Conservation (phyloP, 768 basidiomycete species). For the Thelephora aurantiotincta region DNA sequence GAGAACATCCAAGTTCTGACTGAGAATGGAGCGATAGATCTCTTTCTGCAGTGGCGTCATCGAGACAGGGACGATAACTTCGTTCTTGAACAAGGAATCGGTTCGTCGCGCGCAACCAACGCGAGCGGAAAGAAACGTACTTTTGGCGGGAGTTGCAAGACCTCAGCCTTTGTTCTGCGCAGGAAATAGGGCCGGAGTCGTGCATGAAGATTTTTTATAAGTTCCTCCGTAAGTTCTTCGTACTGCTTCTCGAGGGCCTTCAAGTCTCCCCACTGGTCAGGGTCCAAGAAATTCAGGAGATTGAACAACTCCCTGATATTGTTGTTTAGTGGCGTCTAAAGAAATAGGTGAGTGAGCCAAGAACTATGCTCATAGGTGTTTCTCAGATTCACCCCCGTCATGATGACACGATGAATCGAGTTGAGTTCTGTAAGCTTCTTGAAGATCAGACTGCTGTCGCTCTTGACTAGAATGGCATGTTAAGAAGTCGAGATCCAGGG, state of each 20-base stretch:
- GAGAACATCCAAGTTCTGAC: constrained; percentile 59
- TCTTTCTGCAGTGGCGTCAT: constrained; percentile 80
- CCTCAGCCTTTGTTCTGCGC: constrained; percentile 86
- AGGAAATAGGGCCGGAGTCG: constrained; percentile 83
- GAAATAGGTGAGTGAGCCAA: constrained; percentile 1
- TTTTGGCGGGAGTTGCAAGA: constrained; percentile 85
- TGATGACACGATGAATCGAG: constrained; percentile 66
- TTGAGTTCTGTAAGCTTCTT: constrained; percentile 71
- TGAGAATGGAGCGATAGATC: constrained; percentile 75
- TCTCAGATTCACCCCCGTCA: constrained; percentile 57
- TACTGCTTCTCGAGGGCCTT: constrained; percentile 61
- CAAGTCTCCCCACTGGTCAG: constrained; percentile 61
- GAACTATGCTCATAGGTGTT: neutral
- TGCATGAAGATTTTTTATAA: constrained; percentile 66
- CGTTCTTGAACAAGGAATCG: constrained; percentile 37
- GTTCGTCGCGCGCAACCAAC: neutral
- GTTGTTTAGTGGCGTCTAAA: constrained; percentile 87
- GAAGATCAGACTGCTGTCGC: constrained; percentile 66
- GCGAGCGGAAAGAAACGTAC: constrained; percentile 22
- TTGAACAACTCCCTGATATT: constrained; percentile 95
- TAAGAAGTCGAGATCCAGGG: neutral
- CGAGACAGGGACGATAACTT: constrained; percentile 83
- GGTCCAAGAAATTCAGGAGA: constrained; percentile 90
- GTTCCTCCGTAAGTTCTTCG: constrained; percentile 64
- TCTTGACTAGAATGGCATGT: constrained; percentile 50